Conservation (phyloP, 2,329 filamentous ascomycete species). For the Colletotrichum lini region DNA sequence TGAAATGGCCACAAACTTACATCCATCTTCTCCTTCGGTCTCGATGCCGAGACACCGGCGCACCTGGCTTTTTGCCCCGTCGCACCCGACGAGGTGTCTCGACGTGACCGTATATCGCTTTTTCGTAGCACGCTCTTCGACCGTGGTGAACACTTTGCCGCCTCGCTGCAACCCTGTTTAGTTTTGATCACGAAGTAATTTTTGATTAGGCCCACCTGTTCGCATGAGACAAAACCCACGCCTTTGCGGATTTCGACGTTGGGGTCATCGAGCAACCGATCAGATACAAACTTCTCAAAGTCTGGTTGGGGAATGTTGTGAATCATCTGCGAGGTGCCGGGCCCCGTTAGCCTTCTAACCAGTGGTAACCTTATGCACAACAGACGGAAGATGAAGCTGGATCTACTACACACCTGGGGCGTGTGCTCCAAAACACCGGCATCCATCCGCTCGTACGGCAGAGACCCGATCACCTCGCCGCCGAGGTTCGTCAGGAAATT, state of each 20-base stretch:
- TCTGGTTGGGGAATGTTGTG: slow-evolving; percentile 59
- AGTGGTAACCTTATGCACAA: too few species aligned
- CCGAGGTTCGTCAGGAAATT: slow-evolving; percentile 39
- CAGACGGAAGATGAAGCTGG: neutral
- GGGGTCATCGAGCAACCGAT: slow-evolving; percentile 45
- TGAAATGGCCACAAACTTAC: slow-evolving; percentile 44
- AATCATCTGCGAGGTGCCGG: slow-evolving; percentile 50
- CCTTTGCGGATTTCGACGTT: slow-evolving; percentile 51
- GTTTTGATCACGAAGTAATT: too few species aligned
- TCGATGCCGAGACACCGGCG: slow-evolving; percentile 51
- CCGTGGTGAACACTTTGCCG: slow-evolving; percentile 47
- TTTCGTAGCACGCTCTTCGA: slow-evolving; percentile 49
- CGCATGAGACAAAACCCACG: slow-evolving; percentile 51
- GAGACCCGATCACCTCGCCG: slow-evolving; percentile 32
- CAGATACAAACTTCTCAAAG: slow-evolving; percentile 52
- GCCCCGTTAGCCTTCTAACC: neutral
- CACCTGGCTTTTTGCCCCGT: slow-evolving; percentile 53
- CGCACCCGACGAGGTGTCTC: slow-evolving; percentile 53
- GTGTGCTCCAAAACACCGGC: slow-evolving; percentile 34
- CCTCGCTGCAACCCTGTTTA: too few species aligned
- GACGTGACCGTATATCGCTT: slow-evolving; percentile 49
- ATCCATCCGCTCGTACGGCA: slow-evolving; percentile 42
- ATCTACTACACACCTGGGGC: slow-evolving; percentile 29
- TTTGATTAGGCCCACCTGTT: slow-evolving; percentile 53
- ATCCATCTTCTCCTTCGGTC: slow-evolving; percentile 59